Conservation (phyloP, 176 grass and related monocot species). For the Raddia distichophylla region DNA sequence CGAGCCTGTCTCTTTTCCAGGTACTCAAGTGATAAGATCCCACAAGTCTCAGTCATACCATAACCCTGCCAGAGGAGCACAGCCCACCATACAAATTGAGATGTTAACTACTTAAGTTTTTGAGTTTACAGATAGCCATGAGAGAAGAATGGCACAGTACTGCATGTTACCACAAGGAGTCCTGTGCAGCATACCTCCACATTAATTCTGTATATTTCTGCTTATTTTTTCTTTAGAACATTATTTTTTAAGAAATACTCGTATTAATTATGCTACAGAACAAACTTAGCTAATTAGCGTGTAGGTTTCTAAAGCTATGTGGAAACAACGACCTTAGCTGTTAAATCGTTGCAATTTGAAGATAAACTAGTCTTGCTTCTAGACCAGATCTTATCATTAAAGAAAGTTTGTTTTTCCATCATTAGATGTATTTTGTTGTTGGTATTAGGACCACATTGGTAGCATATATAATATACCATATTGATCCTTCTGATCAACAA, state of each 20-base stretch:
- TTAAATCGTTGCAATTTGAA: not conserved
- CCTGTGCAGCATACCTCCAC: not conserved
- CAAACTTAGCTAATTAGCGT: not conserved
- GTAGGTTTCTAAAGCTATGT: not conserved
- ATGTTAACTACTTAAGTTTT: not conserved
- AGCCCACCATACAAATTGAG: conserved; percentile 22
- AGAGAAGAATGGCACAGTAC: conserved; percentile 4
- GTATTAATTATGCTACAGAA: not conserved
- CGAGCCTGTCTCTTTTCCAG: conserved; percentile 48
- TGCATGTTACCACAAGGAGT: conserved; percentile 2
- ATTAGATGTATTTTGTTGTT: not conserved
- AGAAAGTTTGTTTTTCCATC: not conserved
- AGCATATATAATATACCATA: conserved; percentile 5
- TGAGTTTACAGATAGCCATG: conserved; percentile 4
- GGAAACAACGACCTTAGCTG: conserved; percentile 14
- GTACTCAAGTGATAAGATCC: conserved; percentile 72
- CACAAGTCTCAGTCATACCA: conserved; percentile 93
- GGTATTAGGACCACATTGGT: not conserved
- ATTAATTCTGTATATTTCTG: too few relatives aligned
- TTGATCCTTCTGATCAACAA: not conserved
- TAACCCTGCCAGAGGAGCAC: conserved; percentile 62
- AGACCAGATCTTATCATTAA: conserved; percentile 13
- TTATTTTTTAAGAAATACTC: too few relatives aligned
- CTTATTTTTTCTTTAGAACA: too few relatives aligned
- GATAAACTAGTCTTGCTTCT: not conserved